phyloP scores from a whole-genome alignment of 768 basidiomycete genomes.

The Auriscalpium microsporum region DNA sequence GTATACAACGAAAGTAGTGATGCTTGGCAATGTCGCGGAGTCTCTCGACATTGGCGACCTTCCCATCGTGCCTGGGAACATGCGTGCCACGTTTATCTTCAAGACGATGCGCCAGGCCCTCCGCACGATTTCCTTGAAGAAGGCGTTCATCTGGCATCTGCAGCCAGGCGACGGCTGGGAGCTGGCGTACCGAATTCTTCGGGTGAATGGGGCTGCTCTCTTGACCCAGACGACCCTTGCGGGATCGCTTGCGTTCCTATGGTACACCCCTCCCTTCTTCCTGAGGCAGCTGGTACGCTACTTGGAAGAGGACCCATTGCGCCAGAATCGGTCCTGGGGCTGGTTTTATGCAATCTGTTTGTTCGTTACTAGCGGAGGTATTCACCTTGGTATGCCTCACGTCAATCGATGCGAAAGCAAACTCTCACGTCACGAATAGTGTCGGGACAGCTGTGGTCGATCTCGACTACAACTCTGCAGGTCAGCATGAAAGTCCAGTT shows the following conservation, averaged over 20 bases:
- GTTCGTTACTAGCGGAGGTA: conserved; percentile 35
- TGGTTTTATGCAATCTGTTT: conserved; percentile 57
- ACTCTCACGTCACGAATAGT: conserved; percentile 26
- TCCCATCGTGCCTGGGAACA: conserved; percentile 66
- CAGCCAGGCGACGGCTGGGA: conserved; percentile 55
- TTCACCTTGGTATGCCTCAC: conserved; percentile 32
- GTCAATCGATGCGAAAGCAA: too few relatives aligned
- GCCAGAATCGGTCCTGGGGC: conserved; percentile 58
- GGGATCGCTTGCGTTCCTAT: conserved; percentile 47
- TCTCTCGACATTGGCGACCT: conserved; percentile 83
- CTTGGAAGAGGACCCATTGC: conserved; percentile 51
- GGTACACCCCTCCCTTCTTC: conserved; percentile 57
- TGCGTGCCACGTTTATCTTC: conserved; percentile 62
- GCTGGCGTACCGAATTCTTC: conserved; percentile 52
- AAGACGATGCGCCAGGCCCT: conserved; percentile 53
- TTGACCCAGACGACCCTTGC: conserved; percentile 41
- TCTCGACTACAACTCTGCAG: conserved; percentile 63
- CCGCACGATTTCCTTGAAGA: conserved; percentile 36
- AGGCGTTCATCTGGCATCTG: conserved; percentile 50
- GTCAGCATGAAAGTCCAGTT: conserved; percentile 65
- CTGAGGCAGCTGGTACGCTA: conserved; percentile 52
- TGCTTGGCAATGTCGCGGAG: conserved; percentile 66
- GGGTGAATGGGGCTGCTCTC: conserved; percentile 42
- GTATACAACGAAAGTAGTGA: conserved; percentile 81
- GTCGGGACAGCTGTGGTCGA: conserved; percentile 62